Evolutionary conservation across 2,329 filamentous ascomycete species (phyloP).

Genomic region (Hymenoscyphus scutula): DNA sequence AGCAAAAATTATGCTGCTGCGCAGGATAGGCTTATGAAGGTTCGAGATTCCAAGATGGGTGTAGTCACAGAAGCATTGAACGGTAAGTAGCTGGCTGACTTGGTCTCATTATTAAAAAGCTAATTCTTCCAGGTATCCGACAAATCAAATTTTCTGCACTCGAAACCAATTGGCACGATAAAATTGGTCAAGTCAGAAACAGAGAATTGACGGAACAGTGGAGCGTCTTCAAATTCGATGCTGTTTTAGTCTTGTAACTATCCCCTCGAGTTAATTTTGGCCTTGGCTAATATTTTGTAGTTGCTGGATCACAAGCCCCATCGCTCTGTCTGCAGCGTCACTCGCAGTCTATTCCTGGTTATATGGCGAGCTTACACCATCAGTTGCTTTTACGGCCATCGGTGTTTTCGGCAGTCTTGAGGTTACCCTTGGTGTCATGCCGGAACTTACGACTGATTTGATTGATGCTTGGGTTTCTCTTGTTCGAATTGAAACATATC

Average conservation of each 20-base stretch:
- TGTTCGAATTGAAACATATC: conserved; percentile 68
- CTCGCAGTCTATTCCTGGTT: conserved; percentile 66
- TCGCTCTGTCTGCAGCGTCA: conserved; percentile 69
- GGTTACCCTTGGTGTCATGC: conserved; percentile 65
- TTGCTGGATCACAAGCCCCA: conserved; percentile 72
- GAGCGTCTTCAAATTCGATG: conserved; percentile 55
- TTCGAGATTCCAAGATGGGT: conserved; percentile 71
- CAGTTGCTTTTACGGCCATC: conserved; percentile 76
- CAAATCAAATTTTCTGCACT: conserved; percentile 84
- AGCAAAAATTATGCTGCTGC: conserved; percentile 62
- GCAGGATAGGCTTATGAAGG: conserved; percentile 71
- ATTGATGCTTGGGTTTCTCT: conserved; percentile 74
- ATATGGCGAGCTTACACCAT: conserved; percentile 63
- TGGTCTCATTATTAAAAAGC: not conserved
- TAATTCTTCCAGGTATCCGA: conserved; percentile 49
- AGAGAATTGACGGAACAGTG: conserved; percentile 66
- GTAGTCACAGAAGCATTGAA: conserved; percentile 74
- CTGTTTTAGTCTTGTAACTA: conserved; percentile 50
- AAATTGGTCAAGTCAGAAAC: conserved; percentile 62
- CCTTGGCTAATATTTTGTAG: conserved; percentile 17
- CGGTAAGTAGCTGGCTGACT: conserved; percentile 41
- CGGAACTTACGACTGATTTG: conserved; percentile 67
- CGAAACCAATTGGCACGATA: conserved; percentile 71
- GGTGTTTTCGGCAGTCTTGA: conserved; percentile 74
- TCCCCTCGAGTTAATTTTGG: not conserved